Base-by-base conservation (phyloP, 2,329 filamentous ascomycete genomes). In the Penicillium palitans region DNA sequence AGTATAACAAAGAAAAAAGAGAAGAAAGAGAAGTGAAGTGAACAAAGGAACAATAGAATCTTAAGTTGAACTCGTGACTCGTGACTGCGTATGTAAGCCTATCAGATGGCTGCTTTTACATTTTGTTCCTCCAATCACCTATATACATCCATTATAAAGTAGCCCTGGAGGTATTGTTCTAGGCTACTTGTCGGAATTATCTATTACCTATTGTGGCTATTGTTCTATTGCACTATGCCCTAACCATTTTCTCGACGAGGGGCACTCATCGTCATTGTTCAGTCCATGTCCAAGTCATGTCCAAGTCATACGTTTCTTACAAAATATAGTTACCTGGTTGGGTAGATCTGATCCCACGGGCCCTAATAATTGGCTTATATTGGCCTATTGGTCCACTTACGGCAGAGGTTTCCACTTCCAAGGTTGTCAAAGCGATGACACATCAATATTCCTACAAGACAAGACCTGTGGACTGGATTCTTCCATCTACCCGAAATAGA, bases 41-140 rank as follows among this genome's bases (percentile, higher is more conserved):
- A 48, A 31, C 25, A 50, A 24, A 39, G 3, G 19, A 45, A 45
- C 27, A 25, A 35, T 15, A n/a, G 5, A 3, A 17, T 15, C 33
- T 35, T 35, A 2, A 25, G 25, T 25, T 25, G 25, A 25, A 25
- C 25, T 25, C 6, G 24, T 3, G 25, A 33, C 51, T 35, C 39
- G 51, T 53, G 51, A 53, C 51, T 53, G 40, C 21, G 29, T 53
- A 47, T 53, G 51, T 53, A 53, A 53, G 39, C 40, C 37, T 27
- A 51, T 51, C 47, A 37, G 24, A 39, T 27, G 46, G 2, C 21
- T 27, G 24, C 25, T 33, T 33, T 29, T 25, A 27, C 25, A 27
- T 27, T 27, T 27, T 27, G 25, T 27, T 27, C 25, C 3, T 25
- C 24, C 24, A 25, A 25, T 25, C 24, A 5, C 24, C 24, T 25